These are phyloP conservation scores for Ogataea populi-albae DNA, from an alignment of 805 yeast genomes.

Conservation along the genomic window DNA sequence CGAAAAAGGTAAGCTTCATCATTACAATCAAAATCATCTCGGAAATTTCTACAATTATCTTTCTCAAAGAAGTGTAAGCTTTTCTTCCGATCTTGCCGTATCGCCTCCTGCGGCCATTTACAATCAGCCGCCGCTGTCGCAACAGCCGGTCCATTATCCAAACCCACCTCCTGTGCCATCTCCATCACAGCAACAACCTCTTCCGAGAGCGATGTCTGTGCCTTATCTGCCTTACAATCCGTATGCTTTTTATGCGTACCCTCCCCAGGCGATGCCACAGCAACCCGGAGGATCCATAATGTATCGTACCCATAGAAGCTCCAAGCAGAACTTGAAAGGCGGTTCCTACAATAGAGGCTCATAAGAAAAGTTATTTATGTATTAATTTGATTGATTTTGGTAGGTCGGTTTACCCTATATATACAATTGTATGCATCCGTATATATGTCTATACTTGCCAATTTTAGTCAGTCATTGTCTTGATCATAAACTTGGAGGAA, in stretches of 20 bases:
- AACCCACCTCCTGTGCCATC: slow-evolving; percentile 1
- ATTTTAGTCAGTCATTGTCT: no score
- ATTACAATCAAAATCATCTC: slow-evolving; percentile 35
- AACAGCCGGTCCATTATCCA: neutral
- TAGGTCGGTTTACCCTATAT: neutral
- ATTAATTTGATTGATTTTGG: no score
- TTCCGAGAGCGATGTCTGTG: slow-evolving; percentile 12
- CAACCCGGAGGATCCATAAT: neutral
- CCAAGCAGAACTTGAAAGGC: slow-evolving; percentile 2
- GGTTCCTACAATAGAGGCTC: no score
- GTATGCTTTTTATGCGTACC: slow-evolving; percentile 21
- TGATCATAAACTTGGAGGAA: slow-evolving; percentile 34
- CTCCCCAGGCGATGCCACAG: slow-evolving; percentile 5
- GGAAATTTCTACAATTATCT: slow-evolving; percentile 27
- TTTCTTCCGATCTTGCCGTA: slow-evolving; percentile 8
- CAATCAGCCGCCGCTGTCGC: slow-evolving; percentile 1
- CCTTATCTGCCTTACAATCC: slow-evolving; percentile 21
- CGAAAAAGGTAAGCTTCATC: slow-evolving; percentile 33
- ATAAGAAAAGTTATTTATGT: no score
- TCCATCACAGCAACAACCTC: slow-evolving; percentile 11
- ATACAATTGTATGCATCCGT: neutral
- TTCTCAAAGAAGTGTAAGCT: slow-evolving; percentile 16
- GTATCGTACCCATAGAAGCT: neutral
- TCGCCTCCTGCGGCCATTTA: slow-evolving; percentile 6
- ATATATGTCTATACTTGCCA: slow-evolving; percentile 8